phyloP scores from a whole-genome alignment of 768 basidiomycete species.

The Mrakia gelida region DNA sequence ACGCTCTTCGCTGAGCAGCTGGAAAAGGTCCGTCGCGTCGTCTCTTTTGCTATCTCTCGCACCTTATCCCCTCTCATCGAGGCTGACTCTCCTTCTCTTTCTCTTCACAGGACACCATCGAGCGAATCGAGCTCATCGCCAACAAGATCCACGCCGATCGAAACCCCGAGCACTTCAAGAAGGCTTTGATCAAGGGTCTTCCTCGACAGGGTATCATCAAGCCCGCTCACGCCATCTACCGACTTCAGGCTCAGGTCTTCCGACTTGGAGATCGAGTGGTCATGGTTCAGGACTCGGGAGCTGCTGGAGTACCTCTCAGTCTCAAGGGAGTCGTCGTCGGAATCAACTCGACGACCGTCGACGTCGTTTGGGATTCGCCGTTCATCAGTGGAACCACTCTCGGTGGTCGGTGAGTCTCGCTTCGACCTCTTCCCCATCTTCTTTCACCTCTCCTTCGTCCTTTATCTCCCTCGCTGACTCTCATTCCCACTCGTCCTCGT shows the following conservation, averaged over 20 bases:
- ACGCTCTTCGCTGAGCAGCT: constrained; percentile 88
- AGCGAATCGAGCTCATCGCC: constrained; percentile 70
- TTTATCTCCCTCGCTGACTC: neutral
- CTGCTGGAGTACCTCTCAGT: constrained; percentile 78
- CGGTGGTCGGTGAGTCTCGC: constrained; percentile 66
- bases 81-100: neutral
- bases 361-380: constrained; percentile 91
- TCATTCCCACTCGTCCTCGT: neutral
- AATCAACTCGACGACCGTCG: constrained; percentile 78
- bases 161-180: constrained; percentile 66
- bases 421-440: neutral
- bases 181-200: constrained; percentile 86
- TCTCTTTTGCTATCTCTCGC: constrained; percentile 10
- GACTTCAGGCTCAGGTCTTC: constrained; percentile 84
- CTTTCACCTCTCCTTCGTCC: constrained; percentile 24
- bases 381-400: constrained; percentile 91
- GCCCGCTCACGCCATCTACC: constrained; percentile 80
- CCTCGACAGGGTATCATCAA: constrained; percentile 90
- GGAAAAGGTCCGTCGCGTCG: constrained; percentile 59
- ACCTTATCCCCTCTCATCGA: neutral
- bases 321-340: constrained; percentile 93
- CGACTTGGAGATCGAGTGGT: constrained; percentile 86
- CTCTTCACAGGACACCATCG: constrained; percentile 63
- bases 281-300: constrained; percentile 82
- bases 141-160: constrained; percentile 63